phyloP scores from a whole-genome alignment of 495 filamentous ascomycete species.

The Rhypophila decipiens region DNA sequence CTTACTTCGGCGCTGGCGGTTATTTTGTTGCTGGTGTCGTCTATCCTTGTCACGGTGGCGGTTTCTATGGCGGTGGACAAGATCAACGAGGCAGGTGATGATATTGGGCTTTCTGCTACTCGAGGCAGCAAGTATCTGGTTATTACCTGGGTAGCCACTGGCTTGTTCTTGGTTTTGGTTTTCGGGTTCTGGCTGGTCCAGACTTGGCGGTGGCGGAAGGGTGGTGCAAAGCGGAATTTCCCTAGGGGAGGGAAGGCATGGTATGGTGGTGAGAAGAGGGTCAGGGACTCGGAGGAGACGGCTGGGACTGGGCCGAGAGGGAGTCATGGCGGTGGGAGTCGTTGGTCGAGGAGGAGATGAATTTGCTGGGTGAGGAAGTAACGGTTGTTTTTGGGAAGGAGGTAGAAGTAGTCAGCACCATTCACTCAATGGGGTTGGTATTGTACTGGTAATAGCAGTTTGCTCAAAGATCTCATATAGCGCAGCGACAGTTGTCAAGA shows the following conservation, averaged over 20 bases:
- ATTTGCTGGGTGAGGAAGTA: no score
- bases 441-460: no score
- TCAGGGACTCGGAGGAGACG: background rate
- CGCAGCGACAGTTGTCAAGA: no score
- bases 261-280: background rate
- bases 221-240: background rate
- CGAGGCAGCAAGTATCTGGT: constrained; percentile 27
- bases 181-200: constrained; percentile 46
- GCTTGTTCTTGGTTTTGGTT: constrained; percentile 51
- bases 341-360: no score
- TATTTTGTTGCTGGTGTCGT: constrained; percentile 11
- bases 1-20: constrained; percentile 22
- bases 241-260: background rate
- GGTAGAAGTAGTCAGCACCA: no score
- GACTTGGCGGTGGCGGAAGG: constrained; percentile 4
- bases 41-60: constrained; percentile 19
- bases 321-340: no score
- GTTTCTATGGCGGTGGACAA: constrained; percentile 22
- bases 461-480: no score
- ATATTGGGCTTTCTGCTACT: constrained; percentile 25
- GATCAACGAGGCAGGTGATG: constrained; percentile 26
- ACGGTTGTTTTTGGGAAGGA: no score
- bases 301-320: no score
- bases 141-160: constrained; percentile 61
- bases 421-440: no score